These are phyloP conservation scores for Tolypocladium nubicola DNA, from an alignment of 2,329 filamentous ascomycete species.

Conservation along the genomic window DNA sequence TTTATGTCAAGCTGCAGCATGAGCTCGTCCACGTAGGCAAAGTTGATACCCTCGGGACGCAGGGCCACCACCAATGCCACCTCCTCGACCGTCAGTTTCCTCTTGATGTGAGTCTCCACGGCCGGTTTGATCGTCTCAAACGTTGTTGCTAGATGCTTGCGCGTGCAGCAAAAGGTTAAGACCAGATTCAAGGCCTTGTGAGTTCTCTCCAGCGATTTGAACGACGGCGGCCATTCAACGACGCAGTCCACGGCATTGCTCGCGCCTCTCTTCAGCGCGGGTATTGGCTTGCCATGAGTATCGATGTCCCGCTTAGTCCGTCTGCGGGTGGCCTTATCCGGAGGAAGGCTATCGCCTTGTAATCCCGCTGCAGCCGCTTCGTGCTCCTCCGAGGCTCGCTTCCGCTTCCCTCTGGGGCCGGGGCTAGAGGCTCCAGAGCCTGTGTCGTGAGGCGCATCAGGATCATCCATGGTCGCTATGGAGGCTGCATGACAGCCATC, in stretches of 20 bases:
- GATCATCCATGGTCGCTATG: neutral
- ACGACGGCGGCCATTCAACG: conserved; percentile 60
- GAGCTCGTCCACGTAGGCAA: conserved; percentile 77
- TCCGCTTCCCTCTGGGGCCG: conserved; percentile 4
- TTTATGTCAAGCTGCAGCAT: conserved; percentile 72
- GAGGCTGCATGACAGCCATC: neutral
- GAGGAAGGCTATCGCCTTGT: neutral
- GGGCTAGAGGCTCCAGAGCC: neutral
- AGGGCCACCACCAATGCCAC: conserved; percentile 72
- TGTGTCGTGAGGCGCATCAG: neutral
- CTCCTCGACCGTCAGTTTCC: conserved; percentile 61
- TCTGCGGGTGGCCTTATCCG: neutral
- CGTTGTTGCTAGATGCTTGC: conserved; percentile 85
- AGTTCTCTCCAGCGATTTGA: conserved; percentile 62
- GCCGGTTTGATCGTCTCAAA: conserved; percentile 79
- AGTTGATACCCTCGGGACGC: conserved; percentile 68
- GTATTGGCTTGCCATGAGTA: neutral
- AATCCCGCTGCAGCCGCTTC: neutral
- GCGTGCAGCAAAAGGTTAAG: conserved; percentile 87
- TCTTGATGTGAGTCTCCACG: conserved; percentile 73
- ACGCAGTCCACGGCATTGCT: conserved; percentile 16
- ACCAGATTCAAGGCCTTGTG: conserved; percentile 85
- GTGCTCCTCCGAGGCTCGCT: neutral
- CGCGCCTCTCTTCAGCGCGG: conserved; percentile 7
- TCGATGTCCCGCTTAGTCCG: neutral